Evolutionary conservation across 106 monocot species (phyloP).

Genomic region (Apostasia ramifera): DNA sequence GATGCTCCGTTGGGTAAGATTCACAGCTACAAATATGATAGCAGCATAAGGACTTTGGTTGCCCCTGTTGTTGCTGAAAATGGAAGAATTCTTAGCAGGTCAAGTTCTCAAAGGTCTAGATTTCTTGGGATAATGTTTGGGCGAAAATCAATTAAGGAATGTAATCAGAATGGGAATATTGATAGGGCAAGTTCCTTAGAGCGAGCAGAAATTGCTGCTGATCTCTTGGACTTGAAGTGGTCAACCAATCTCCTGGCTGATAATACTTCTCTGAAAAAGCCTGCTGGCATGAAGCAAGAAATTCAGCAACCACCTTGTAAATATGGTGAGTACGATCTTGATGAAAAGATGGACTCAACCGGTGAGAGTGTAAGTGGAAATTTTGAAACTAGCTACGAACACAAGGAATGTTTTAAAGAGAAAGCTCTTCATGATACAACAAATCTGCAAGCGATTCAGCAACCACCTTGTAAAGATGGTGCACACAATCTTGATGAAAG

Average conservation of each 20-base stretch:
- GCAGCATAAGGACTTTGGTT: conserved; percentile 6
- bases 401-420: conserved; percentile 18
- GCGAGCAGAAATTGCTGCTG: conserved; percentile 71
- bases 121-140: conserved; percentile 58
- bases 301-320: background rate
- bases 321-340: background rate
- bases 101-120: conserved; percentile 22
- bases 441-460: background rate
- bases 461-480: too few species aligned
- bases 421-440: conserved; percentile 1
- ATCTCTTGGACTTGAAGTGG: conserved; percentile 71
- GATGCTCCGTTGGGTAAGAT: conserved; percentile 6
- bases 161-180: conserved; percentile 8
- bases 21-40: conserved; percentile 26
- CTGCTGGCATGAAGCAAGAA: conserved; percentile 7
- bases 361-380: conserved; percentile 7
- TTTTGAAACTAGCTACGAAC: background rate
- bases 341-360: background rate
- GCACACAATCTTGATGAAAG: background rate
- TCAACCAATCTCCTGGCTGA: conserved; percentile 42
- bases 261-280: conserved; percentile 4
- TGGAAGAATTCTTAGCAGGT: conserved; percentile 32
- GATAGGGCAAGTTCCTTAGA: conserved; percentile 54
- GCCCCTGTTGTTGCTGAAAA: conserved; percentile 20
- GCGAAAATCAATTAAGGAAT: conserved; percentile 43